phyloP scores from a whole-genome alignment of 352 stramenopile species.

The Phytophthora megakarya region DNA sequence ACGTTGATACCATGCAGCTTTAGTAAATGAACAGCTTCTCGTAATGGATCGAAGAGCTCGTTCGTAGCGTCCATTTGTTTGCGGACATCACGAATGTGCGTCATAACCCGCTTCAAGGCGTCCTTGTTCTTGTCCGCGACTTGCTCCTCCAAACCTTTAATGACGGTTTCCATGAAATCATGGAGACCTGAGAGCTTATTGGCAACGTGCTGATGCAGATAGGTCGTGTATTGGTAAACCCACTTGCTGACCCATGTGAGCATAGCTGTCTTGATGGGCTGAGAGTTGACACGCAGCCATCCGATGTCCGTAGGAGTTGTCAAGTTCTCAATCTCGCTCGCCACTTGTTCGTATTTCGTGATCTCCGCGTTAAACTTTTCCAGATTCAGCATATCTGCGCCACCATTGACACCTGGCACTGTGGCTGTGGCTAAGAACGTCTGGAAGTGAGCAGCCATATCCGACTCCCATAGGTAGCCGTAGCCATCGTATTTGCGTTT shows the following conservation, averaged over 20 bases:
- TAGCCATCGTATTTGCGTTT: constrained; percentile 96
- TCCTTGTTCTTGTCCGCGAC: constrained; percentile 93
- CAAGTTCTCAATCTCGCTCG: constrained; percentile 89
- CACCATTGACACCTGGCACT: constrained; percentile 67
- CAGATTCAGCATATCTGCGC: constrained; percentile 90
- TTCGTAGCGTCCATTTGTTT: constrained; percentile 94
- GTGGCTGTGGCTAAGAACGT: constrained; percentile 88
- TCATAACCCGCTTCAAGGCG: constrained; percentile 97
- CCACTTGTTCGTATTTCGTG: constrained; percentile 95
- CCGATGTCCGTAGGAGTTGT: constrained; percentile 94
- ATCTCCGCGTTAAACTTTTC: constrained; percentile 96
- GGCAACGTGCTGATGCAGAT: constrained; percentile 93
- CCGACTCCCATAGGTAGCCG: constrained; percentile 96
- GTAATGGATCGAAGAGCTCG: constrained; percentile 94
- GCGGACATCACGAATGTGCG: constrained; percentile 93
- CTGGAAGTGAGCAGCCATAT: constrained; percentile 93
- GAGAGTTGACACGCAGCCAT: constrained; percentile 97
- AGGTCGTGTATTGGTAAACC: constrained; percentile 95
- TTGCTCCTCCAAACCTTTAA: constrained; percentile 90
- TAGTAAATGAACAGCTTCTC: constrained; percentile 93
- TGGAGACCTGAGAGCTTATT: constrained; percentile 87
- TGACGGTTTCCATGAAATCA: constrained; percentile 94
- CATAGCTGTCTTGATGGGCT: constrained; percentile 97
- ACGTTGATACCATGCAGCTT: constrained; percentile 94
- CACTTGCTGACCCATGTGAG: constrained; percentile 96